phyloP scores from a whole-genome alignment of 495 filamentous ascomycete genomes.

The Podospora bellae-mahoneyi region DNA sequence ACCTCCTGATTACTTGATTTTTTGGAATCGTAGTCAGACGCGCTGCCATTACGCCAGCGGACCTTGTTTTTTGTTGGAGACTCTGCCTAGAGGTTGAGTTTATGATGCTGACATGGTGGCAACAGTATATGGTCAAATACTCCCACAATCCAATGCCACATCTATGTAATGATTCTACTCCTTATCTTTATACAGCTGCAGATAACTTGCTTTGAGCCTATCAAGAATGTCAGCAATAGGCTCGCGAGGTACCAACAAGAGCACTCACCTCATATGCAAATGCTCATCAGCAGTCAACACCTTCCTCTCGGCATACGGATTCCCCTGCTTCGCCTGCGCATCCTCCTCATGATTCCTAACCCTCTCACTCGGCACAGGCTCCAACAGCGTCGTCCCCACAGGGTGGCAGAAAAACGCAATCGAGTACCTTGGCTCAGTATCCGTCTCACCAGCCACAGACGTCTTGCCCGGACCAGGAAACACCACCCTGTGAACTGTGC shows the following conservation, averaged over 20 bases:
- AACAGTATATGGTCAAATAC: background rate
- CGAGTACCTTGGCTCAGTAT: conserved; percentile 60
- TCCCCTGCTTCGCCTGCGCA: conserved; percentile 38
- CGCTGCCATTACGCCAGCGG: conserved; percentile 7
- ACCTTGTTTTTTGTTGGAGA: background rate
- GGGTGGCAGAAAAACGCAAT: conserved; percentile 95
- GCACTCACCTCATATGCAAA: conserved; percentile 54
- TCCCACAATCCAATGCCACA: background rate
- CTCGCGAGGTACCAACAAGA: background rate
- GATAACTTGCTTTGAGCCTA: conserved; percentile 72
- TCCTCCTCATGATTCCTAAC: conserved; percentile 30
- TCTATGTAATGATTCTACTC: conserved; percentile 24
- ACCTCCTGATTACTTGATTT: conserved; percentile 4
- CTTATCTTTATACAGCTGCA: conserved; percentile 46
- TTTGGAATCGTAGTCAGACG: conserved; percentile 5
- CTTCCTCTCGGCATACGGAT: conserved; percentile 47
- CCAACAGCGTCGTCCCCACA: conserved; percentile 63
- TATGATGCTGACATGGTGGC: background rate
- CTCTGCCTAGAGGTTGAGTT: background rate
- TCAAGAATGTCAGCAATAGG: background rate
- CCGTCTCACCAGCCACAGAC: conserved; percentile 57
- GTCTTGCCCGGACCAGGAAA: conserved; percentile 51
- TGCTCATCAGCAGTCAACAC: conserved; percentile 81
- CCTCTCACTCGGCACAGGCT: conserved; percentile 67
- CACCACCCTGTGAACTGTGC: conserved; percentile 85